These are phyloP conservation scores for Sporothrix phasma DNA, from an alignment of 2,329 filamentous ascomycete genomes.

Conservation along the genomic window DNA sequence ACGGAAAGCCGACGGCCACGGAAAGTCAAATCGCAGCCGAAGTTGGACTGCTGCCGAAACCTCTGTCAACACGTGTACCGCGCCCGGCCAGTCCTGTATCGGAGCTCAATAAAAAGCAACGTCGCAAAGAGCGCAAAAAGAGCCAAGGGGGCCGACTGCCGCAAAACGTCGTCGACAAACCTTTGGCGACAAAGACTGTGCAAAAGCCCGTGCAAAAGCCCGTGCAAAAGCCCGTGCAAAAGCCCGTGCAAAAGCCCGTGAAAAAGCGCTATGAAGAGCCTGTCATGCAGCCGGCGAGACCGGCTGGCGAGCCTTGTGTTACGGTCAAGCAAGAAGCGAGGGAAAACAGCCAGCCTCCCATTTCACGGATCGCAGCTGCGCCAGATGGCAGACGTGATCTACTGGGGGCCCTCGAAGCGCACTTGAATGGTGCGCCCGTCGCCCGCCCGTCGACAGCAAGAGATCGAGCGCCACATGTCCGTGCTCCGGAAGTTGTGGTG, in stretches of 20 bases:
- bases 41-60: neutral
- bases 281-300: neutral
- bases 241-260: neutral
- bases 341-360: neutral
- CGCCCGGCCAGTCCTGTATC: neutral
- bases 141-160: neutral
- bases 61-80: too few relatives aligned
- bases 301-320: neutral
- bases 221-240: too few relatives aligned
- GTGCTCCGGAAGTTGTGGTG: neutral
- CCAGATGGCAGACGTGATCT: slow-evolving; percentile 17
- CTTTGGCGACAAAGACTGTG: neutral
- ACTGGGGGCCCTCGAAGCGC: slow-evolving; percentile 22
- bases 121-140: neutral
- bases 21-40: neutral
- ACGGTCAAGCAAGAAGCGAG: neutral
- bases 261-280: too few relatives aligned
- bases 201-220: neutral
- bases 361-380: neutral
- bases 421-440: slow-evolving; percentile 17
- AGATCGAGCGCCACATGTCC: neutral
- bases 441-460: neutral
- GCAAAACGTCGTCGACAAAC: too few relatives aligned
- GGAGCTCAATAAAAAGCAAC: neutral
- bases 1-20: neutral